phyloP scores from a whole-genome alignment of 2,329 filamentous ascomycete species.

The Aspergillus ibericus region DNA sequence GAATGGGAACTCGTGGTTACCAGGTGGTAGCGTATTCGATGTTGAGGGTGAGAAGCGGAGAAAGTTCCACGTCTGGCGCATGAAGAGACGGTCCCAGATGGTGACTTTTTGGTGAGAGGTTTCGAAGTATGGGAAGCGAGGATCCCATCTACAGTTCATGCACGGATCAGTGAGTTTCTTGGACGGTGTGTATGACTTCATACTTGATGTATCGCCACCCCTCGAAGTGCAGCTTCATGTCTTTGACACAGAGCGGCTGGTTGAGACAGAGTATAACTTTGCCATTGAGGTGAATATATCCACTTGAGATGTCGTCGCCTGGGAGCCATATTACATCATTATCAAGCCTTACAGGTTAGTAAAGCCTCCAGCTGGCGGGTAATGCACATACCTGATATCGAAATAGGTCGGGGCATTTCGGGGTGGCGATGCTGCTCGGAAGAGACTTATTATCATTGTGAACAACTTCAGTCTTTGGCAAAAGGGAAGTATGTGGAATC shows the following conservation, averaged over 20 bases:
- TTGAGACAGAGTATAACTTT: background rate
- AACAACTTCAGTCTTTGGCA: too few species aligned
- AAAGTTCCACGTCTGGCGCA: background rate
- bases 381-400: background rate
- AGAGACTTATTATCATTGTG: background rate
- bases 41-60: background rate
- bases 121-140: rapidly evolving
- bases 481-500: too few species aligned
- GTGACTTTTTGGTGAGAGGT: background rate
- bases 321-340: background rate
- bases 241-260: background rate
- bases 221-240: background rate
- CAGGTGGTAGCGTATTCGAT: background rate
- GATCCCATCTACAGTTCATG: background rate
- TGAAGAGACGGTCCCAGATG: background rate
- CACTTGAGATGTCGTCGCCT: background rate
- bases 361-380: background rate
- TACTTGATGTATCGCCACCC: background rate
- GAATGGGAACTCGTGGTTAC: background rate
- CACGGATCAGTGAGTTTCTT: too few species aligned
- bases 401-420: background rate
- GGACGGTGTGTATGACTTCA: background rate
- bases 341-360: background rate
- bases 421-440: background rate
- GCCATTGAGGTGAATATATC: background rate